A percentile compares a stretch with the other conserved stretches of the same genome.
Conservation (phyloP, 2,329 filamentous ascomycete genomes). For the Calonectria crousiana region DNA sequence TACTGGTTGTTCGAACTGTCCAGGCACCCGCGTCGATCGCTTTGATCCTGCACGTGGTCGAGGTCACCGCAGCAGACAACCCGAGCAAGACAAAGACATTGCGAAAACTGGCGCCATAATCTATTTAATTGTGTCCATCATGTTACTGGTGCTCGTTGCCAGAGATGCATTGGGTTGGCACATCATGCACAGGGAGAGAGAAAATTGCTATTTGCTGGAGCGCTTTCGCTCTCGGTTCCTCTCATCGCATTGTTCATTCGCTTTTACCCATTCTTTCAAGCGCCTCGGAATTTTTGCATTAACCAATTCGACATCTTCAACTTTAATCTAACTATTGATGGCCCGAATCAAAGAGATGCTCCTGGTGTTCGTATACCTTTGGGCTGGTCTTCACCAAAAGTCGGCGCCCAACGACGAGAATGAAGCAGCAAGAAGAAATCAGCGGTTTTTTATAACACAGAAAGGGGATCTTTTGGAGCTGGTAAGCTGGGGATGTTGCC, state of each 20-base stretch:
- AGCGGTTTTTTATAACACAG: neutral
- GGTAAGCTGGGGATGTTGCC: slow-evolving; percentile 10
- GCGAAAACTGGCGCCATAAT: neutral
- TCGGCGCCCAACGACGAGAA: neutral
- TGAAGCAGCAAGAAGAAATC: neutral
- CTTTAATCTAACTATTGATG: slow-evolving; percentile 11
- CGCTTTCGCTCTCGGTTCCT: slow-evolving; percentile 1
- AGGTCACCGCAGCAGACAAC: neutral
- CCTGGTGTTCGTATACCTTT: slow-evolving; percentile 2
- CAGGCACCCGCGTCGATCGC: slow-evolving; percentile 13
- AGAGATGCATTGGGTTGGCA: neutral
- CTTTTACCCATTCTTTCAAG: neutral
- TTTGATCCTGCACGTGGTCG: slow-evolving; percentile 19
- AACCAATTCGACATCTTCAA: neutral
- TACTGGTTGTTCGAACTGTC: neutral
- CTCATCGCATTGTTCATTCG: slow-evolving; percentile 17
- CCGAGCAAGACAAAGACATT: neutral
- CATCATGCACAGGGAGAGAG: neutral
- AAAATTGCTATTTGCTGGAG: neutral
- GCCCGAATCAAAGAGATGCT: slow-evolving; percentile 12
- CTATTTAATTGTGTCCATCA: neutral
- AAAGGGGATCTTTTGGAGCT: slow-evolving; percentile 15
- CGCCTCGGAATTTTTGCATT: neutral
- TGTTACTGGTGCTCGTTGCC: neutral
- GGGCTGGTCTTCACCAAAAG: slow-evolving; percentile 1